Evolutionary conservation across 305 asterid species (phyloP), one percentile per base, ranked within the genome.

Genomic region (Fraxinus floribunda): DNA sequence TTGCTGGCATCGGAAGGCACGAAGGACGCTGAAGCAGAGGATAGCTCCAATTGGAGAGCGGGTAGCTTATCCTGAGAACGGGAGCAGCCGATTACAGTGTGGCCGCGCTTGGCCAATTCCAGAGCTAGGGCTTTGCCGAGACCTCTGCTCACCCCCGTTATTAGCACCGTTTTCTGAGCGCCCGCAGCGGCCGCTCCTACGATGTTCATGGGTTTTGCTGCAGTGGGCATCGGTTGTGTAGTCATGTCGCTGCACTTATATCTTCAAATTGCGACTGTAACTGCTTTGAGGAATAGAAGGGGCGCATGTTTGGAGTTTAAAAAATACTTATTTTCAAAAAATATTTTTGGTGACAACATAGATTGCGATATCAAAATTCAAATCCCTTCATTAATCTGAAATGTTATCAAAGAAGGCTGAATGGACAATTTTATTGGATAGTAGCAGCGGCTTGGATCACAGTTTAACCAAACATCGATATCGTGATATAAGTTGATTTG

Each of bases 81-180:
- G 52, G 97, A 87, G 92, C 99, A 94, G 79, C 99, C 99, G 62
- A 95, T 90, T 78, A 95, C 88, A 76, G 90, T 86, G 90, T 95
- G 98, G 22, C 98, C 99, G 79, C 91, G 93, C 89, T 85, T 95
- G 22, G 97, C 98, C 85, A 95, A 34, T 86, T 94, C 98, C 35
- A 94, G 73, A 0, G 98, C 99, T 80, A 95, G 95, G 83, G 98
- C 94, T 91, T 83, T 94, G 41, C 99, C 99, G 1, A 95, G 88
- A 6, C 99, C 99, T 78, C 97, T 89, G 90, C 97, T 91, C 3
- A 88, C 94, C 20, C 98, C 98, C 3, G 98, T 95, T 78, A 95
- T 91, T 75, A 95, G 83, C 35, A 94, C 94, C 71, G 91, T 95
- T 83, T 89, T 90, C 7, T 77, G 87, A 77, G 60, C 83, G 72